Percentiles rank a stretch among this genome's conserved stretches.
Evolutionary conservation across 2,329 filamentous ascomycete species (phyloP).

Genomic region (Ascocoryne sarcoides): DNA sequence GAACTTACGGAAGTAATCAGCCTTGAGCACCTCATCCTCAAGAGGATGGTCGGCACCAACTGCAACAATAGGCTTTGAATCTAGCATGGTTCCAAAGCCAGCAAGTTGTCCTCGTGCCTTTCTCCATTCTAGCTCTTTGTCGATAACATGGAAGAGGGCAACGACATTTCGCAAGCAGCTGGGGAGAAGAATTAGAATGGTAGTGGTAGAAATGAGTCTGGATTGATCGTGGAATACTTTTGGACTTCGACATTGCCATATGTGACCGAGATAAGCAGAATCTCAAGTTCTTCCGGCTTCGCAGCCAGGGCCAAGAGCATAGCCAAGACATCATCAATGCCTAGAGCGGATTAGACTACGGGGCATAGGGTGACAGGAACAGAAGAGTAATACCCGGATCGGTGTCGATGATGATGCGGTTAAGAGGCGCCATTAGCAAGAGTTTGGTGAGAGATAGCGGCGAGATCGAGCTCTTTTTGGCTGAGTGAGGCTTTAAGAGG

Average conservation of each 20-base stretch:
- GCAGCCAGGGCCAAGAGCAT: constrained; percentile 80
- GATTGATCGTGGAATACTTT: constrained; percentile 41
- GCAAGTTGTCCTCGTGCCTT: constrained; percentile 54
- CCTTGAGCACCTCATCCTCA: constrained; percentile 70
- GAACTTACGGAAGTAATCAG: constrained; percentile 76
- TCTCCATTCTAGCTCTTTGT: constrained; percentile 82
- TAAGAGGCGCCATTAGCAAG: constrained; percentile 61
- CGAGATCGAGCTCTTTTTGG: constrained; percentile 1
- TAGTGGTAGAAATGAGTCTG: background rate
- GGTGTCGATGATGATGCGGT: constrained; percentile 88
- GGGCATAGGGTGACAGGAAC: too few species aligned
- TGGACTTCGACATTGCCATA: constrained; percentile 89
- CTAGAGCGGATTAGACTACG: constrained; percentile 34
- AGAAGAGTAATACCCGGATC: constrained; percentile 59
- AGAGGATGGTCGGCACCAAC: constrained; percentile 80
- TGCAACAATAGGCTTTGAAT: constrained; percentile 73
- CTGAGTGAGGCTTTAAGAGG: too few species aligned
- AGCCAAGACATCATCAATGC: constrained; percentile 86
- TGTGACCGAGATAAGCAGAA: constrained; percentile 78
- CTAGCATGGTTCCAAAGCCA: constrained; percentile 65
- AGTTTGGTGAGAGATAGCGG: too few species aligned
- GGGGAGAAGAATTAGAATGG: background rate
- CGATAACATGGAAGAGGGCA: constrained; percentile 83
- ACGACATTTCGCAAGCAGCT: constrained; percentile 85
- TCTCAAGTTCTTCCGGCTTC: constrained; percentile 73